Conservation (phyloP, 2,329 filamentous ascomycete species). For the Scortechinia acanthostroma region DNA sequence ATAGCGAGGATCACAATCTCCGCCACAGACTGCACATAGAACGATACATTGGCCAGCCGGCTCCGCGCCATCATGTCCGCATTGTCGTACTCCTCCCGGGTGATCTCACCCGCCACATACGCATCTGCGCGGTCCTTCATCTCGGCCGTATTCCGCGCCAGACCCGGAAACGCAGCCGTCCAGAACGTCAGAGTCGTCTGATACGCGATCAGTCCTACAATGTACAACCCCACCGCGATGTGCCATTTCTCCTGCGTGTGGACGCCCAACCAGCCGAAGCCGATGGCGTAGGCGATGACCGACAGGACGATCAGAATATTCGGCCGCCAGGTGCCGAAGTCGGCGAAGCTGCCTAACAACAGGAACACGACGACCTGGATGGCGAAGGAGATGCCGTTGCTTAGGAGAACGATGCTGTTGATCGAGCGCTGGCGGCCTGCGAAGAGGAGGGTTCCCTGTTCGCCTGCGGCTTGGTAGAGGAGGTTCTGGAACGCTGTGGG, state of each 20-base stretch:
- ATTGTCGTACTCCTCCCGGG: slow-evolving; percentile 49
- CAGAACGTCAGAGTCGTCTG: slow-evolving; percentile 64
- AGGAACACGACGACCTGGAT: slow-evolving; percentile 53
- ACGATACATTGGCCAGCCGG: slow-evolving; percentile 53
- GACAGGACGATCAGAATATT: slow-evolving; percentile 56
- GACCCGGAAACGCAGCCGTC: slow-evolving; percentile 45
- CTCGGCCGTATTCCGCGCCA: slow-evolving; percentile 24
- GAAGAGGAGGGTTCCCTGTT: slow-evolving; percentile 41
- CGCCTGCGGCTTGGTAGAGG: slow-evolving; percentile 49
- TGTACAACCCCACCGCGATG: slow-evolving; percentile 52
- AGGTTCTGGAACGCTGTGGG: slow-evolving; percentile 61
- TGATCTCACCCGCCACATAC: slow-evolving; percentile 34
- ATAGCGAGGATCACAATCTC: slow-evolving; percentile 58
- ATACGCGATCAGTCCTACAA: slow-evolving; percentile 59
- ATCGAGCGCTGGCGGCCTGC: slow-evolving; percentile 48
- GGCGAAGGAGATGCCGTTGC: slow-evolving; percentile 63
- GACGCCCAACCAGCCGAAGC: slow-evolving; percentile 63
- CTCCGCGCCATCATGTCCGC: slow-evolving; percentile 57
- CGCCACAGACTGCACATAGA: slow-evolving; percentile 54
- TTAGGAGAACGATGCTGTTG: slow-evolving; percentile 57
- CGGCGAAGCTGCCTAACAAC: slow-evolving; percentile 41
- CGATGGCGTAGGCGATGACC: slow-evolving; percentile 51
- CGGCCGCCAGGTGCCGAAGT: slow-evolving; percentile 59
- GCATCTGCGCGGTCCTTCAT: slow-evolving; percentile 19
- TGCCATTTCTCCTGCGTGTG: slow-evolving; percentile 53